A percentile compares a stretch with the other conserved stretches of the same genome.
phyloP scores from a whole-genome alignment of 306 rosid species.

The Lagenaria siceraria region DNA sequence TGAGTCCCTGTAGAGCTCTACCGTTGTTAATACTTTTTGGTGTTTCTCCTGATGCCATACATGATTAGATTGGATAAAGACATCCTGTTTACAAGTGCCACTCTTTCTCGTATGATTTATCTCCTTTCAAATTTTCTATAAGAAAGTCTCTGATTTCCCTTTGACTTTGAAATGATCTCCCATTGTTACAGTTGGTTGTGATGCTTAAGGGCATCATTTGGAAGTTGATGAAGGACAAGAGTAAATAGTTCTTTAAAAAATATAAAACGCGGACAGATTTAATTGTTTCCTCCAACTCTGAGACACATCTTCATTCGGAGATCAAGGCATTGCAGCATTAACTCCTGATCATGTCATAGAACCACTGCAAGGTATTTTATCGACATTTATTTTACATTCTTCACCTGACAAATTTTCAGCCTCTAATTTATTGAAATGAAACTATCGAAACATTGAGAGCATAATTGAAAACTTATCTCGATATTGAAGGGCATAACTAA shows the following conservation, averaged over 20 bases:
- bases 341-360: constrained; percentile 22
- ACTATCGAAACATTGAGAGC: too few species aligned
- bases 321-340: constrained; percentile 31
- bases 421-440: neutral
- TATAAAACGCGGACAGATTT: constrained; percentile 38
- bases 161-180: neutral
- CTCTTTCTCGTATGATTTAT: neutral
- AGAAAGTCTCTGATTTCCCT: neutral
- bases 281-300: constrained; percentile 23
- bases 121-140: neutral
- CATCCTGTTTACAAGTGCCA: neutral
- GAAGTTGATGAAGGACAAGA: constrained; percentile 8
- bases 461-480: too few species aligned
- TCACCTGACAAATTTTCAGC: neutral
- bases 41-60: neutral
- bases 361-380: constrained; percentile 46
- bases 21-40: neutral
- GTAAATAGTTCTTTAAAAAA: constrained; percentile 12
- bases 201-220: neutral
- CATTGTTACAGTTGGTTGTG: constrained; percentile 1
- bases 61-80: neutral
- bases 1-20: neutral
- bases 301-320: constrained; percentile 38
- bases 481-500: too few species aligned
- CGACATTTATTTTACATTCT: neutral